Conservation (phyloP, 768 basidiomycete genomes). For the Suillus decipiens region DNA sequence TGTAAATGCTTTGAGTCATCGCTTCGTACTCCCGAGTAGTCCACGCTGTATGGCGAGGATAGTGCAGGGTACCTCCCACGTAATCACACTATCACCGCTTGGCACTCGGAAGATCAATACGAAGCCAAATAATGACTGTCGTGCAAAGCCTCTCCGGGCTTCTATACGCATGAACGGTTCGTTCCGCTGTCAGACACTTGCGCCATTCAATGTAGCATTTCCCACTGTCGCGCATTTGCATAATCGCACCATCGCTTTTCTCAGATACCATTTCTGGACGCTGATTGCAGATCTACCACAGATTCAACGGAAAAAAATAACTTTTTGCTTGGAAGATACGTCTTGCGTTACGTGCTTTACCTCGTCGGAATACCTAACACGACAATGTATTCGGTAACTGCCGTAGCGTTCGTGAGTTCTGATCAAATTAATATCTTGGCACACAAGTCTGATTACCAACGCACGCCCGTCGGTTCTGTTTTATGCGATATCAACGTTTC, state of each 20-base stretch:
- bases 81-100: constrained; percentile 41
- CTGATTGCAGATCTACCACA: background rate
- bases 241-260: background rate
- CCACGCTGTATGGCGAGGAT: constrained; percentile 33
- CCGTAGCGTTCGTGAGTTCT: background rate
- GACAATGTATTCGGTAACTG: background rate
- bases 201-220: background rate
- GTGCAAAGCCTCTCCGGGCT: constrained; percentile 21
- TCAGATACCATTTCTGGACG: background rate
- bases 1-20: constrained; percentile 7
- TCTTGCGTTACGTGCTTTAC: constrained; percentile 6
- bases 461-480: too few species aligned
- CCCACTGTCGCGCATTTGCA: background rate
- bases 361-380: constrained; percentile 3
- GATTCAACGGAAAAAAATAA: background rate
- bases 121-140: constrained; percentile 65
- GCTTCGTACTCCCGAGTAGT: constrained; percentile 23
- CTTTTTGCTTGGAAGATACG: constrained; percentile 3
- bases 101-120: constrained; percentile 43
- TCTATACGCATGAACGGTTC: constrained; percentile 46
- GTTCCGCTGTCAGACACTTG: constrained; percentile 67
- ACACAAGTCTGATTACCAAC: background rate
- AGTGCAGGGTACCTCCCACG: constrained; percentile 34
- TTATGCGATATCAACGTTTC: background rate
- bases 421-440: background rate